Evolutionary conservation across 495 filamentous ascomycete species (phyloP).

Genomic region (Alectoria sarmentosa): DNA sequence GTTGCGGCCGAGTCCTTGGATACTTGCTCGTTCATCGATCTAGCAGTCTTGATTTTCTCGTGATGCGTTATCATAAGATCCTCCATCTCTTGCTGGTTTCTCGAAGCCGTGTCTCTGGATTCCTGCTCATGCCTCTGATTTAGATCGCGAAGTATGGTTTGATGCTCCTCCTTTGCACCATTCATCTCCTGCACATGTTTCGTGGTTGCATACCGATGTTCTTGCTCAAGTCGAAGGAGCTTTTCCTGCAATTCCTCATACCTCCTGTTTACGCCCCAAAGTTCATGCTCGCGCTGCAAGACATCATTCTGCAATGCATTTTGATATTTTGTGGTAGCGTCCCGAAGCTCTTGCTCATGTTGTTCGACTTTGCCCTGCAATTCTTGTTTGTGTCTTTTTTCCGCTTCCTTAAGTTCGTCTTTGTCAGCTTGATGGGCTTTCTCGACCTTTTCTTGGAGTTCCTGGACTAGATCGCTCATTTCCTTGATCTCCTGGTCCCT

Average conservation of each 20-base stretch:
- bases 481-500: slow-evolving; percentile 15
- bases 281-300: slow-evolving; percentile 13
- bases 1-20: slow-evolving; percentile 14
- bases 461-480: slow-evolving; percentile 12
- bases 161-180: slow-evolving; percentile 1
- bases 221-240: slow-evolving; percentile 8
- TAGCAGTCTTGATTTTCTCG: slow-evolving; percentile 1
- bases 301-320: not conserved
- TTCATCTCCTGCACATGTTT: slow-evolving; percentile 8
- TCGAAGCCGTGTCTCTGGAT: slow-evolving; percentile 5
- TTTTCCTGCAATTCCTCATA: slow-evolving; percentile 10
- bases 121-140: slow-evolving; percentile 9
- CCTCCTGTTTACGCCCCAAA: not conserved
- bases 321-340: not conserved
- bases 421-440: slow-evolving; percentile 5
- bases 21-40: slow-evolving; percentile 11
- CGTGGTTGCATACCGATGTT: slow-evolving; percentile 3
- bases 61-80: slow-evolving; percentile 2
- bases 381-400: slow-evolving; percentile 2
- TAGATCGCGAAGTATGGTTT: not conserved
- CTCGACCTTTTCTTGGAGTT: slow-evolving; percentile 9
- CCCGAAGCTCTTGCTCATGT: slow-evolving; percentile 12
- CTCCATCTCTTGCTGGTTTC: slow-evolving; percentile 14
- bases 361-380: not conserved
- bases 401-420: slow-evolving; percentile 7